Evolutionary conservation across 352 stramenopile genomes (phyloP), one percentile per base, ranked within the genome.

Genomic region (Pythium apleroticum): DNA sequence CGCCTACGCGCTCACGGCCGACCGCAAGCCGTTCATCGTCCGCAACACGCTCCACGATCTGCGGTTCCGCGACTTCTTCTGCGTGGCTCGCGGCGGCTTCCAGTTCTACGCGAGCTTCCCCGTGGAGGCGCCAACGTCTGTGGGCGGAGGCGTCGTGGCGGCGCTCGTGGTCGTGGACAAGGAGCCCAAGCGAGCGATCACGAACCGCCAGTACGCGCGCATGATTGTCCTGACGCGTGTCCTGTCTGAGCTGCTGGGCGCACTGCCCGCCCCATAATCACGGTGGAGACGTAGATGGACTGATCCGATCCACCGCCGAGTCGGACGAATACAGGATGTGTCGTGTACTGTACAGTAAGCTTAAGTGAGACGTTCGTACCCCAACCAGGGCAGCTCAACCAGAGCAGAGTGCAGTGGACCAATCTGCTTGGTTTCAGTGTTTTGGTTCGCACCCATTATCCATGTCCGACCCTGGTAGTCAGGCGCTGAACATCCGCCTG

Each of bases 41-140:
- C 69, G 66, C 35, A 73, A 79, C 43, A 56, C 72, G 6, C 39
- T 68, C 27, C 69, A 74, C 50, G 73, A 77, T 53, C 46, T 77
- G 27, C 73, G 73, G 33, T 77, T 77, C 70, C 63, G 69, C n/a
- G 61, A 75, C 24, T 75, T 77, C 35, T 77, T 74, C 31, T 77
- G 58, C 43, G 67, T 77, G 19, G 64, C 69, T 48, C 66, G 69
- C 28, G 57, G 56, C 7, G 61, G 66, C 14, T 64, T 80, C 55
- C 53, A 63, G 37, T 80, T 80, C 52, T 77, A 74, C 63, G 69
- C 69, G 35, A 77, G 70, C 43, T 80, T 80, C 58, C 69, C 73
- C 0, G 52, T 80, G 22, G 65, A 69, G 20, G 69, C 69, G 8
- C 72, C 69, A n/a, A n/a, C 54, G 7, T 60, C 60, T 3, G 50